Conservation (phyloP, 1,284 basidiomycete genomes). For the Sanghuangporus weigelae region DNA sequence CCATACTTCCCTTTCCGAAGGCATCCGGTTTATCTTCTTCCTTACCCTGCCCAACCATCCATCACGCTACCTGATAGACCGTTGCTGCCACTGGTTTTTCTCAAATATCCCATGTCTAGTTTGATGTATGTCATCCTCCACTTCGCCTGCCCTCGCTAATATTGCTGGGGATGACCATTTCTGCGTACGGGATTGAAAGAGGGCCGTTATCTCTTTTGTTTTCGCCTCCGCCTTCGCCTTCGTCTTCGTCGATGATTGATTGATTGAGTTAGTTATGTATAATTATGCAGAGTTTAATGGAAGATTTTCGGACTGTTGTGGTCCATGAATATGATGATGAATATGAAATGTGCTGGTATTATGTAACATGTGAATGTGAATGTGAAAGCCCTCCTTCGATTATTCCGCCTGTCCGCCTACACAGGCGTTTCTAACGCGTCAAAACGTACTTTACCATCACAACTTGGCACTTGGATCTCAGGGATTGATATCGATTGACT, state of each 20-base stretch:
- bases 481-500: not conserved
- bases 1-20: not conserved
- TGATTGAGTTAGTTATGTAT: conserved; percentile 1
- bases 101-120: not conserved
- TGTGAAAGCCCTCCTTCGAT: no score
- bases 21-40: not conserved
- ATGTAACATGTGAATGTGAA: no score
- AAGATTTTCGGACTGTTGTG: not conserved
- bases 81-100: not conserved
- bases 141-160: not conserved
- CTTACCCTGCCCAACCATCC: not conserved
- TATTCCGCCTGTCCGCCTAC: no score
- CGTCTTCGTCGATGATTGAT: no score
- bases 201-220: no score
- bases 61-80: not conserved
- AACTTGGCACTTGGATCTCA: not conserved
- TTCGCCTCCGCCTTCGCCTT: no score
- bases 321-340: not conserved
- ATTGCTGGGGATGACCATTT: not conserved
- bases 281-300: conserved; percentile 2
- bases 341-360: no score
- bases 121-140: not conserved
- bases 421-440: no score
- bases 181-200: not conserved
- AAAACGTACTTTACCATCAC: no score